These are phyloP conservation scores for Pyrenochaeta sp. DNA, from an alignment of 2,329 filamentous ascomycete genomes.

Conservation along the genomic window DNA sequence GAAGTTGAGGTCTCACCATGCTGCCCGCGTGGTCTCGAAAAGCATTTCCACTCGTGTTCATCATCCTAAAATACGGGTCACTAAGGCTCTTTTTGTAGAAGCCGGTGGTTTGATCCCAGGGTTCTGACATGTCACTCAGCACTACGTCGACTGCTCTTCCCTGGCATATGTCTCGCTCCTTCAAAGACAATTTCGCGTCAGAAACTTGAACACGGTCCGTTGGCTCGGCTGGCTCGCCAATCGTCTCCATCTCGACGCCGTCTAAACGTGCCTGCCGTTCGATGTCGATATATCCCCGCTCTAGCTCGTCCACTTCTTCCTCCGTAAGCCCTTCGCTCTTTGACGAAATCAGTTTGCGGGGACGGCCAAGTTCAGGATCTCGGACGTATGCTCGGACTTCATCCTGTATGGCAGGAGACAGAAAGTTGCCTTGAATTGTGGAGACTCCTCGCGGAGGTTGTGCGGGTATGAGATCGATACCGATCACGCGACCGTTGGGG, in stretches of 20 bases:
- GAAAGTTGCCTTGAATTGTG: conserved; percentile 93
- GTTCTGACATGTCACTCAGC: conserved; percentile 98
- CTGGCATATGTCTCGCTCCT: conserved; percentile 48
- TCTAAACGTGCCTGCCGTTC: conserved; percentile 61
- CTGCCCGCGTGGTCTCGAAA: conserved; percentile 92
- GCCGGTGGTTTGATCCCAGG: conserved; percentile 83
- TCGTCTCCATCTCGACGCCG: conserved; percentile 27
- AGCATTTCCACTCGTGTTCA: conserved; percentile 92
- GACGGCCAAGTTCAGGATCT: conserved; percentile 67
- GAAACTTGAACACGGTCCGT: conserved; percentile 31
- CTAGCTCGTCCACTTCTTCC: conserved; percentile 52
- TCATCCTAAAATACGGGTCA: conserved; percentile 97
- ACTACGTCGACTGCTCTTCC: conserved; percentile 84
- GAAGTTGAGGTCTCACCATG: conserved; percentile 73
- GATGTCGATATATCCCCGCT: conserved; percentile 71
- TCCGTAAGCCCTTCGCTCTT: conserved; percentile 42
- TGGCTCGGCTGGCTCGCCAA: conserved; percentile 17
- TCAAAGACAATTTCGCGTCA: conserved; percentile 36
- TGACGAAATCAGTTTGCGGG: conserved; percentile 44
- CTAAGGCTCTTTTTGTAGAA: conserved; percentile 89
- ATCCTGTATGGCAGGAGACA: conserved; percentile 75
- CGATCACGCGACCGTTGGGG: conserved; percentile 81
- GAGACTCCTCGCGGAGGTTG: conserved; percentile 92
- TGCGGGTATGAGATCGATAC: conserved; percentile 92
- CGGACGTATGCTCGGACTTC: conserved; percentile 80